Percentiles rank a stretch among this genome's conserved stretches.
Conservation (phyloP, 2,329 filamentous ascomycete species). For the Trichoderma koningii region DNA sequence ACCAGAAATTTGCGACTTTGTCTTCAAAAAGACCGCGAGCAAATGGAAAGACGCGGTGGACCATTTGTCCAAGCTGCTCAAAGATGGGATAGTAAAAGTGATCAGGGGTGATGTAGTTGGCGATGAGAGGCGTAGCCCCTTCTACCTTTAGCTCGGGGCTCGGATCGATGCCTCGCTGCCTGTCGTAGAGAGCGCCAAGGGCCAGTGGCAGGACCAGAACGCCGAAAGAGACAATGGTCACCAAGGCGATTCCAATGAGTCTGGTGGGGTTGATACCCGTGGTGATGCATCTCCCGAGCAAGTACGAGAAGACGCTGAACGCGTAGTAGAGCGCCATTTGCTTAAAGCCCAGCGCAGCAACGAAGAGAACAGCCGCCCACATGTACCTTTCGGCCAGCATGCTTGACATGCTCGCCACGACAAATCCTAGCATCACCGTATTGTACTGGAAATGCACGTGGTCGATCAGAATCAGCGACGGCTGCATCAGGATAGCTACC, state of each 20-base stretch:
- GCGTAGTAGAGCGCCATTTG: constrained; percentile 99
- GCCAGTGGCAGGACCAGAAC: constrained; percentile 76
- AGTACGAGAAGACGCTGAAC: constrained; percentile 86
- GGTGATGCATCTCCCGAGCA: constrained; percentile 82
- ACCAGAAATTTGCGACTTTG: constrained; percentile 99
- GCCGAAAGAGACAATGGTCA: constrained; percentile 72
- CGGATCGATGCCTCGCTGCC: constrained; percentile 62
- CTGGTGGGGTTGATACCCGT: constrained; percentile 68
- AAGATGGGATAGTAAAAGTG: constrained; percentile 73
- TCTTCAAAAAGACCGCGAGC: constrained; percentile 95
- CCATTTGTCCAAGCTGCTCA: constrained; percentile 77
- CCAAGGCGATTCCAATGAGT: constrained; percentile 72
- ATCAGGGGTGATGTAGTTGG: constrained; percentile 60
- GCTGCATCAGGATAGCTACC: constrained; percentile 89
- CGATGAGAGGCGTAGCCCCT: constrained; percentile 59
- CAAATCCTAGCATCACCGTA: constrained; percentile 93
- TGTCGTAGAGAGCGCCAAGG: constrained; percentile 69
- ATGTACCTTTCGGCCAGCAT: constrained; percentile 81
- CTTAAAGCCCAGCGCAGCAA: constrained; percentile 92
- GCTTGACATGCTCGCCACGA: constrained; percentile 83
- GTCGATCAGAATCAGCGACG: constrained; percentile 85
- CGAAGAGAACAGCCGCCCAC: constrained; percentile 93
- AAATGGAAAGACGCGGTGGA: constrained; percentile 95
- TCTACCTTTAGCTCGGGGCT: constrained; percentile 53
- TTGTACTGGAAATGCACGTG: constrained; percentile 98